phyloP scores from a whole-genome alignment of 2,329 filamentous ascomycete genomes.

The Colletotrichum incanum region DNA sequence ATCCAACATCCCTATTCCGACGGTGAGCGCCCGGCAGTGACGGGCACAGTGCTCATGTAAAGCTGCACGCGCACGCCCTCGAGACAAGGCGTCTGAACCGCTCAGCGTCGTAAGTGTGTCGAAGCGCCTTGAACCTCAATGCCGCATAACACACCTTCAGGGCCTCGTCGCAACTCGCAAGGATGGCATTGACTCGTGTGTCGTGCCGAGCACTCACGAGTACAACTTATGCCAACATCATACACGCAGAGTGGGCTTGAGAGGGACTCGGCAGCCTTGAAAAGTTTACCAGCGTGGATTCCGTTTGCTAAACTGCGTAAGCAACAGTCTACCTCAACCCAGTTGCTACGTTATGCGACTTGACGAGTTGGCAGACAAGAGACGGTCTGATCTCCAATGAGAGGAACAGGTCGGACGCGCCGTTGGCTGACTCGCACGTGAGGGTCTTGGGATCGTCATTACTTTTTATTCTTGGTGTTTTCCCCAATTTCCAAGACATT shows the following conservation, averaged over 20 bases:
- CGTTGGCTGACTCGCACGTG: slow-evolving; percentile 38
- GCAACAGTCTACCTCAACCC: background rate
- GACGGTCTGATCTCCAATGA: background rate
- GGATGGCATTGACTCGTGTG: slow-evolving; percentile 1
- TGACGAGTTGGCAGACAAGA: background rate
- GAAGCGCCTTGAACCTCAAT: background rate
- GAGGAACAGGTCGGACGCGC: slow-evolving; percentile 2
- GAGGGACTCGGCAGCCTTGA: background rate
- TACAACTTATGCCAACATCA: background rate
- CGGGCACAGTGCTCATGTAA: background rate
- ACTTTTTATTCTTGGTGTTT: slow-evolving; percentile 8
- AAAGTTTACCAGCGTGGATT: background rate
- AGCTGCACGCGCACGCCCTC: background rate
- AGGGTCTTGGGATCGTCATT: slow-evolving; percentile 37
- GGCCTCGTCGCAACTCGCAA: background rate
- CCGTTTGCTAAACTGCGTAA: slow-evolving; percentile 7
- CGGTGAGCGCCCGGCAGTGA: background rate
- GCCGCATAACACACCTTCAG: background rate
- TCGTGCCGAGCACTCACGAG: background rate
- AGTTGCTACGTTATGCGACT: background rate
- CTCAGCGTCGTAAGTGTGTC: background rate
- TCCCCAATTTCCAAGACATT: slow-evolving; percentile 13
- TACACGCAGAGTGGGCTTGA: background rate
- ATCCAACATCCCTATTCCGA: background rate
- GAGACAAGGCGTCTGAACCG: background rate